Percentiles rank a stretch among this genome's conserved stretches.
phyloP scores from a whole-genome alignment of 306 rosid species.

The Cercis canadensis region DNA sequence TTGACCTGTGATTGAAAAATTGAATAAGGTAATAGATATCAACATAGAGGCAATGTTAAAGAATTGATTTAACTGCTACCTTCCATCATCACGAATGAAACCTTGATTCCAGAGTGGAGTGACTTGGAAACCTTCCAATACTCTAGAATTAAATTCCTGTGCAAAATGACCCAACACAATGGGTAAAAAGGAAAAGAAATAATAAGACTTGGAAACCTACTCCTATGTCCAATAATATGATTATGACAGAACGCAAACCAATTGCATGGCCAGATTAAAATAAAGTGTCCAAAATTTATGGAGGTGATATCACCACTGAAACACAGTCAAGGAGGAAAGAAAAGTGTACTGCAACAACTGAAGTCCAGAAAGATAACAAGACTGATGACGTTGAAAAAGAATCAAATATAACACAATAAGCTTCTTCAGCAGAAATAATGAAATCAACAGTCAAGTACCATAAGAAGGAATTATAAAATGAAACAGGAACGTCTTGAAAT shows the following conservation, averaged over 20 bases:
- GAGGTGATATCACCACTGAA: conserved; percentile 6
- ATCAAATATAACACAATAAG: neutral
- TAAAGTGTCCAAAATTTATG: neutral
- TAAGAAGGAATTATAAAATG: neutral
- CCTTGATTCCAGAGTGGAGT: conserved; percentile 97
- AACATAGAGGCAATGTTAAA: conserved; percentile 28
- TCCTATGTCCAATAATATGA: conserved; percentile 1
- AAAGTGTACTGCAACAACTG: neutral
- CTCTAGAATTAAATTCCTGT: conserved; percentile 79
- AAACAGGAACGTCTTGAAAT: neutral
- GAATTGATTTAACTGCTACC: conserved; percentile 49
- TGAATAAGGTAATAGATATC: conserved; percentile 31
- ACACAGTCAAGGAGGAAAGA: neutral
- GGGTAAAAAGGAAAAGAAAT: conserved; percentile 10
- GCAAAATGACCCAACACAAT: conserved; percentile 30
- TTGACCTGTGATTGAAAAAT: conserved; percentile 62
- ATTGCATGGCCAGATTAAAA: neutral
- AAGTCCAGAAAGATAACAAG: neutral
- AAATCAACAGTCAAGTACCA: neutral
- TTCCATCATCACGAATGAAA: conserved; percentile 86
- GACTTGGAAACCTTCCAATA: conserved; percentile 93
- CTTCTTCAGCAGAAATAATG: neutral
- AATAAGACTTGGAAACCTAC: conserved; percentile 1
- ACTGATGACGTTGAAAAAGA: neutral
- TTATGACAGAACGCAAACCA: conserved; percentile 9